phyloP scores from a whole-genome alignment of 1,284 basidiomycete species.

The Apiotrichum sp. region DNA sequence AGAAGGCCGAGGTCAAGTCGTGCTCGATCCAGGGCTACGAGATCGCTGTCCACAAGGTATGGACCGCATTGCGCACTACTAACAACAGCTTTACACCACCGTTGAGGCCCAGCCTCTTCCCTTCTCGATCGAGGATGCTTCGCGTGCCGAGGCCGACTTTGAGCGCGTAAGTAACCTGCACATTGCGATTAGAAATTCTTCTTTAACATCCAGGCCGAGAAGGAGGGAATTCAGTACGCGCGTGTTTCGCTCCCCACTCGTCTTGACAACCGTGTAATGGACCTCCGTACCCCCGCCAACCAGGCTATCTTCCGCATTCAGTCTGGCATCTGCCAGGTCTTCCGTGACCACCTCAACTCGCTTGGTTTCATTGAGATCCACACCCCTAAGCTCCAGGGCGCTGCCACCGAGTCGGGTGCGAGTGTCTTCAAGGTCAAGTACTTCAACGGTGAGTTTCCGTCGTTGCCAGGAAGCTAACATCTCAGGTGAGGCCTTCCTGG shows the following conservation, averaged over 20 bases:
- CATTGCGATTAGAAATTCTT: background rate
- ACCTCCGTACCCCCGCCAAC: constrained; percentile 92
- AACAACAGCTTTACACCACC: constrained; percentile 61
- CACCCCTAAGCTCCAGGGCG: constrained; percentile 93
- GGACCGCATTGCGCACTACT: background rate
- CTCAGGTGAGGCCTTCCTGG: constrained; percentile 64
- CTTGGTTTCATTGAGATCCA: constrained; percentile 82
- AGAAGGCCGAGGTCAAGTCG: constrained; percentile 84
- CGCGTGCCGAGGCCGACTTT: constrained; percentile 71
- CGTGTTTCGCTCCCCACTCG: constrained; percentile 83
- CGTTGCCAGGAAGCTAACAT: background rate
- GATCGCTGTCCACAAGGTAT: constrained; percentile 66
- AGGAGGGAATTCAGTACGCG: constrained; percentile 49
- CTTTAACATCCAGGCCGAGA: constrained; percentile 46
- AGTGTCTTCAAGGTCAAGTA: constrained; percentile 97
- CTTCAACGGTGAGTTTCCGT: constrained; percentile 69
- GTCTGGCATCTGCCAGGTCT: constrained; percentile 78
- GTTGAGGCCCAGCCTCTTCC: constrained; percentile 70
- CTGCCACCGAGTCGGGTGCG: constrained; percentile 93
- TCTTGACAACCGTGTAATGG: constrained; percentile 90
- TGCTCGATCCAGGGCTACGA: constrained; percentile 84
- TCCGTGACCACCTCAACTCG: constrained; percentile 74
- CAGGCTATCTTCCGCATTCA: constrained; percentile 94
- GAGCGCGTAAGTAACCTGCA: constrained; percentile 26
- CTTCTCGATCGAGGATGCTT: constrained; percentile 90